These are phyloP conservation scores for Pythium myriotylum DNA, from an alignment of 352 stramenopile genomes.

Conservation along the genomic window DNA sequence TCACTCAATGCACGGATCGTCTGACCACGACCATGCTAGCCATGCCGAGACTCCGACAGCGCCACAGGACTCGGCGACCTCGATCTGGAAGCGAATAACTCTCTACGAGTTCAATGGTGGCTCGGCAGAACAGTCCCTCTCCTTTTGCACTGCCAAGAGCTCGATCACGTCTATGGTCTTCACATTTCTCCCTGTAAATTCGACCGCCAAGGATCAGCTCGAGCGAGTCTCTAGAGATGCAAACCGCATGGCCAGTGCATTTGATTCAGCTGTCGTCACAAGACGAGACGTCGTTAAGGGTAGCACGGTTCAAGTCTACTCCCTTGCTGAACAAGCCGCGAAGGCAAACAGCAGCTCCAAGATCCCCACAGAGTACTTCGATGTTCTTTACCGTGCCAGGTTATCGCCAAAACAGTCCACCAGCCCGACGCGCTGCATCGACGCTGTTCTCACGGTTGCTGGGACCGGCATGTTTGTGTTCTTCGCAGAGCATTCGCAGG, in stretches of 20 bases:
- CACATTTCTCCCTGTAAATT: constrained; percentile 9
- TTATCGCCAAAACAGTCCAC: not conserved
- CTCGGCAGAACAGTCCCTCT: not conserved
- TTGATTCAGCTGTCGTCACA: constrained; percentile 9
- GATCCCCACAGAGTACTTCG: not conserved
- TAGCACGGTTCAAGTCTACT: constrained; percentile 1
- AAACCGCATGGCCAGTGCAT: constrained; percentile 11
- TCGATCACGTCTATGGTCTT: constrained; percentile 6
- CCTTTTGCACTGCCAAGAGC: constrained; percentile 4
- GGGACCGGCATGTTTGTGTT: constrained; percentile 24
- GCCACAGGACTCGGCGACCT: not conserved
- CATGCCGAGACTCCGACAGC: not conserved
- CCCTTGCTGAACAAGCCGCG: not conserved
- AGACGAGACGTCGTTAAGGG: constrained; percentile 1
- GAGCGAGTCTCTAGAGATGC: constrained; percentile 2
- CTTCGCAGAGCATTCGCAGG: constrained; percentile 27
- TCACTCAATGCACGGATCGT: not conserved
- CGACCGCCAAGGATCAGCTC: constrained; percentile 10
- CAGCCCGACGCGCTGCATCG: constrained; percentile 17
- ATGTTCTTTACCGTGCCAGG: constrained; percentile 7
- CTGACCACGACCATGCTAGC: not conserved
- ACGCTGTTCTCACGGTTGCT: constrained; percentile 16
- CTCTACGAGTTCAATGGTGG: constrained; percentile 8
- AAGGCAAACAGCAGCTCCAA: not conserved
- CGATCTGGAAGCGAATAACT: constrained; percentile 10